Base-by-base conservation (phyloP, 2,329 filamentous ascomycete genomes). In the Bipolaris sorokiniana region DNA sequence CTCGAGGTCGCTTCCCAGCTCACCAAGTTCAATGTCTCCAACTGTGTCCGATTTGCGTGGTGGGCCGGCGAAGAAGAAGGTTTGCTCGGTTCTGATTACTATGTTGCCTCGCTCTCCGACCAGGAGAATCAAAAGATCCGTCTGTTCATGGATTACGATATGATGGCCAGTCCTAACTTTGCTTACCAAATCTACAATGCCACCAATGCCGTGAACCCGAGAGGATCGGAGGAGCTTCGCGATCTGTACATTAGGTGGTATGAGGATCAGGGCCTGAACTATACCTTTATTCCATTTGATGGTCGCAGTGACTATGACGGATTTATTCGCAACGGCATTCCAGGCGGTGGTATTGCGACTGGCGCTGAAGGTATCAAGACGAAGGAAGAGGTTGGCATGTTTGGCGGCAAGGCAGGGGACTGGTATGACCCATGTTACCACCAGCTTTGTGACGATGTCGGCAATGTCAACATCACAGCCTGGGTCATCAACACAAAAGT, bases 131-230 rank as follows among this genome's bases (percentile, higher is more conserved):
- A 66, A 55, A 78, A 78, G 64, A 77, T 79, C 44, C 71, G 75
- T 26, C 68, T 78, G 15, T 78, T 78, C 64, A 77, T 79, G 69
- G 77, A 79, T 61, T 79, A 78, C 64, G 77, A 79, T 58, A 79
- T 79, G 77, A 76, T 78, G 69, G 76, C 68, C 13, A 38, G 63
- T 23, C 76, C 76, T 13, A 77, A 78, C 62, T 77, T 74, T 48
- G 70, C 75, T 2, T 76, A 76, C 58, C 74, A 74, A 38, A 73
- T 78, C 54, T 78, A 78, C 65, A 77, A 78, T 54, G 71, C 75
- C 2, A 77, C 73, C 5, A 77, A 77, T 51, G 67, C 69, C 1
- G 42, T 65, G 18, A 76, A 77, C 48, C 76, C 76, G 1, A 61
- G 61, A 9, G 76, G 76, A 1, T 76, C 74, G 0, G 74, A 77